Evolutionary conservation across 2,329 filamentous ascomycete species (phyloP).

Genomic region (Ceratocystis variospora): DNA sequence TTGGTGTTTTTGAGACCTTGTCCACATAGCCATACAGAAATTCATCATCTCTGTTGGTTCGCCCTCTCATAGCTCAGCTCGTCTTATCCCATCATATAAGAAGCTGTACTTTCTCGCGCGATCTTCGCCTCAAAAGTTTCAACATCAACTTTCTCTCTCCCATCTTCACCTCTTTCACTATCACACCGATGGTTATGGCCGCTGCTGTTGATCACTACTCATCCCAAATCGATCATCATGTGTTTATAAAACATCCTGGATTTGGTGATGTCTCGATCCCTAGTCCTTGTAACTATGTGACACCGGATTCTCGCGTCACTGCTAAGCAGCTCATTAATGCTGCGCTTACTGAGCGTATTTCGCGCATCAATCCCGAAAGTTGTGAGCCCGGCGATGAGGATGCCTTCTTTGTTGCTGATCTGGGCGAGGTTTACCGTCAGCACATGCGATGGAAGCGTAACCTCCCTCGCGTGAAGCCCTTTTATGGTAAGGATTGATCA

Average conservation of each 20-base stretch:
- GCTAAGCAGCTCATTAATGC: constrained; percentile 73
- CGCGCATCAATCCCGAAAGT: constrained; percentile 68
- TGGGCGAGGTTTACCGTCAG: constrained; percentile 97
- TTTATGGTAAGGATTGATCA: constrained; percentile 56
- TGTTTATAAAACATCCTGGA: constrained; percentile 34
- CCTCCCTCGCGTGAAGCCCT: constrained; percentile 81
- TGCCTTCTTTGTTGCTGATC: constrained; percentile 94
- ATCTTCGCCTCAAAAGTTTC: constrained; percentile 10
- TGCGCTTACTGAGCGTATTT: constrained; percentile 73
- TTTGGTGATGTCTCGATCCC: constrained; percentile 22
- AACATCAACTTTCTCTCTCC: constrained; percentile 3
- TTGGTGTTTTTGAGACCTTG: neutral
- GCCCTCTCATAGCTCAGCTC: constrained; percentile 17
- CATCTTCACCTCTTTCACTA: constrained; percentile 16
- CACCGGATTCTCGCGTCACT: constrained; percentile 23
- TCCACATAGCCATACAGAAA: neutral
- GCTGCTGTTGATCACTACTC: constrained; percentile 43
- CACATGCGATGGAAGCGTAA: constrained; percentile 96
- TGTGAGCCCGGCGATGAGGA: constrained; percentile 92
- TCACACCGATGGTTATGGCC: constrained; percentile 48
- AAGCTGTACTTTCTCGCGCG: constrained; percentile 11
- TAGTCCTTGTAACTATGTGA: constrained; percentile 20
- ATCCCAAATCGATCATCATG: constrained; percentile 38
- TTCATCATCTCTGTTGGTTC: constrained; percentile 15
- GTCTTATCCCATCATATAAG: constrained; percentile 15